Conservation (phyloP, 257 asterid species). For the Solanum pinnatisectum region DNA sequence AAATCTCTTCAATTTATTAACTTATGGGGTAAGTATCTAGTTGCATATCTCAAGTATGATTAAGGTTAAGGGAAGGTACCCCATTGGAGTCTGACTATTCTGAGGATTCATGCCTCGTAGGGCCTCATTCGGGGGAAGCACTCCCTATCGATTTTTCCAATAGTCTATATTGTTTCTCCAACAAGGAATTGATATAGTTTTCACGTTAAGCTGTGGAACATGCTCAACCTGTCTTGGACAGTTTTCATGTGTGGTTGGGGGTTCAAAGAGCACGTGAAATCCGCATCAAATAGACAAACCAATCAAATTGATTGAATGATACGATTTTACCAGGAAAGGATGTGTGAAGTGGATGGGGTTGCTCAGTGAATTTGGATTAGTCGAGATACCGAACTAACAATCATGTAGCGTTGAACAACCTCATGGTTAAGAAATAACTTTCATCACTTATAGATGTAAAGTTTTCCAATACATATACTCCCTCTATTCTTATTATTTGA, state of each 20-base stretch:
- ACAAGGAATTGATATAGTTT: neutral
- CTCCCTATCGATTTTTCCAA: too few relatives aligned
- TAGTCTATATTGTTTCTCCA: too few relatives aligned
- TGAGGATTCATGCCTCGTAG: too few relatives aligned
- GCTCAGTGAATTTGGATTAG: too few relatives aligned
- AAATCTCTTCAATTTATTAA: too few relatives aligned
- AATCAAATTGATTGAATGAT: neutral
- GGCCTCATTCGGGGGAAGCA: too few relatives aligned
- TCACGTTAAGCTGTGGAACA: neutral
- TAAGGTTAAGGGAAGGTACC: too few relatives aligned
- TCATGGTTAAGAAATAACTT: neutral
- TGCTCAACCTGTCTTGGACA: neutral
- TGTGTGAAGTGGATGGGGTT: too few relatives aligned
- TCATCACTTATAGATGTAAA: neutral
- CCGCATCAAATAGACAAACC: neutral
- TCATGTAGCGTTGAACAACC: neutral
- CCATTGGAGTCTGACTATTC: too few relatives aligned
- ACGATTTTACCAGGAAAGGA: neutral
- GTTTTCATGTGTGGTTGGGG: neutral
- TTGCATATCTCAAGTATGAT: too few relatives aligned
- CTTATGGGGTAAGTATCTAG: too few relatives aligned
- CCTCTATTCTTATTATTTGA: neutral
- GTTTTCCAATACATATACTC: neutral
- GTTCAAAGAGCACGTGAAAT: too few relatives aligned
- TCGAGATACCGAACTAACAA: neutral